Percentiles rank a stretch among this genome's conserved stretches.
These are phyloP conservation scores for Schrenkiella parvula DNA, from an alignment of 345 rosid genomes.

Conservation along the genomic window DNA sequence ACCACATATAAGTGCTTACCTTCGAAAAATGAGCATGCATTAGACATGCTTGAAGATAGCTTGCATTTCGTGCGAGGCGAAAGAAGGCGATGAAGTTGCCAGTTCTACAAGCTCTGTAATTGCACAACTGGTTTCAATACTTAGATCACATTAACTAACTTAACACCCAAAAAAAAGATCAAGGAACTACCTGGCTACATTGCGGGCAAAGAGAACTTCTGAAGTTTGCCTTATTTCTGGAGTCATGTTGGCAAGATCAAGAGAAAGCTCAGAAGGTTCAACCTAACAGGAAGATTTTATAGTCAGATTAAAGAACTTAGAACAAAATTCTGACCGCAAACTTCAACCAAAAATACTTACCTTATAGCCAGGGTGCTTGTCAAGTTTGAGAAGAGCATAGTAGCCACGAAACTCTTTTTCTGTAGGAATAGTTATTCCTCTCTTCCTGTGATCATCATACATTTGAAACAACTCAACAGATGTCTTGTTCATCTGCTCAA, in stretches of 20 bases:
- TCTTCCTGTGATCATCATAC: conserved; percentile 98
- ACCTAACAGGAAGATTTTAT: conserved; percentile 50
- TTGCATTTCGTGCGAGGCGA: conserved; percentile 86
- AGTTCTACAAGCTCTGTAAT: conserved; percentile 84
- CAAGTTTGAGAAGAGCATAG: conserved; percentile 97
- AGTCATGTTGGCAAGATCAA: conserved; percentile 98
- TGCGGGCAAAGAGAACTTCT: conserved; percentile 87
- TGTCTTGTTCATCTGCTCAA: conserved; percentile 98
- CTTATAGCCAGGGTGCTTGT: conserved; percentile 98
- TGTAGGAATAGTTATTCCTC: conserved; percentile 62
- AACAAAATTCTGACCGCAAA: conserved; percentile 20
- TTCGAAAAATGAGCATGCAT: conserved; percentile 99
- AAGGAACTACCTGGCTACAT: conserved; percentile 77
- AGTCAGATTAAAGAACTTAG: conserved; percentile 4
- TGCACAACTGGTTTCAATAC: conserved; percentile 28
- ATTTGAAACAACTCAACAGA: conserved; percentile 94
- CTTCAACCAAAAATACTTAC: conserved; percentile 43
- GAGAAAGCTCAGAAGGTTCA: conserved; percentile 96
- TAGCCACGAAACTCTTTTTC: conserved; percentile 97
- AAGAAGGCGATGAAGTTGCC: conserved; percentile 87
- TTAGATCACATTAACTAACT: conserved; percentile 32
- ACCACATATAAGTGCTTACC: conserved; percentile 41
- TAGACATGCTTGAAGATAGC: conserved; percentile 94
- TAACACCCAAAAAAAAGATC: conserved; percentile 7
- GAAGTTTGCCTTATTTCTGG: conserved; percentile 88